Base-by-base conservation (phyloP, 164 flowering plant species). In the Nymphaea colorata region DNA sequence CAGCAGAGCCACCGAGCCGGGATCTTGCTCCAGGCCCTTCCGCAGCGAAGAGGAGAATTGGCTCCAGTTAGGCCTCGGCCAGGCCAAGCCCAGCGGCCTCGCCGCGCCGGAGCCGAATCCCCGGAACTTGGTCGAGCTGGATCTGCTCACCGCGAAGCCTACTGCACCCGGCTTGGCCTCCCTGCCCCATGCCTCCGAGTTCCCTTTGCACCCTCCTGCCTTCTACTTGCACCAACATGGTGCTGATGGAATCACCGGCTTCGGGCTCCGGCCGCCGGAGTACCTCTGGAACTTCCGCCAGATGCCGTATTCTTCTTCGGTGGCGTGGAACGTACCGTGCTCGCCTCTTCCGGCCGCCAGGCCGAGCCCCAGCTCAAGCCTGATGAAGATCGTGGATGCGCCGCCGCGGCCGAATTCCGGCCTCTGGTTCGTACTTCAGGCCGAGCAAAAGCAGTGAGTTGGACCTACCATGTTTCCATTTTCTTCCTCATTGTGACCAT, bases 351-450 rank as follows among this genome's bases (percentile, higher is more conserved):
- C 41, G 69, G 7, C 15, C 74, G 76, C 41, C 76, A 59, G 2
- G 77, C 75, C 5, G 82, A 15, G 86, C 43, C 80, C 88, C 3
- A 79, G 81, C 78, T 73, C 79, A 2, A 83, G 74, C 51, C 12
- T 15, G 57, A 43, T 81, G 63, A 71, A 86, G 74, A 75, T 89
- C 16, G 64, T 91, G 1, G 81, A 87, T 64, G 82, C 91, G 43
- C 97, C 97, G 0, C 72, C 81, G 44, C 83, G 96, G 73, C 88
- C 87, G 62, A 84, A 84, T 70, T 79, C 93, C 17, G 96, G 96
- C 42, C 68, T 94, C 72, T 94, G 99, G 99, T 94, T 92, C 73
- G 73, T 78, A 74, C 86, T 94, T 3, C 93, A 85, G 82, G 91
- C 98, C 4, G 87, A 89, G 14, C 82, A 76, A 72, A 85, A 78